Base-by-base conservation (phyloP, 2,329 filamentous ascomycete species). In the Colletotrichum nymphaeae region DNA sequence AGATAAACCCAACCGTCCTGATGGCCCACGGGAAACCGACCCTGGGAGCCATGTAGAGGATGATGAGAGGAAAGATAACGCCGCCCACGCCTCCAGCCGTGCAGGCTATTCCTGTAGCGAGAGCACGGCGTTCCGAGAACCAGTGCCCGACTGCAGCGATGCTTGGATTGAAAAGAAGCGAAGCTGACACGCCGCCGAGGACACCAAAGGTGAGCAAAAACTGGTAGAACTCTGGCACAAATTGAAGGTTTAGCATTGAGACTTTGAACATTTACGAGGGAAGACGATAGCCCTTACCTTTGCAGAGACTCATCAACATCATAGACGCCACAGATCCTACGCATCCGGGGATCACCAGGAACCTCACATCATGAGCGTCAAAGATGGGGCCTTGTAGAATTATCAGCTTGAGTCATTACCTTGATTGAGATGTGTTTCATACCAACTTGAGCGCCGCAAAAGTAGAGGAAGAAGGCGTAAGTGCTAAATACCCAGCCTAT, bases 401-500 rank as follows among this genome's bases (percentile, higher is more conserved):
- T 19, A n/a, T 65, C 7, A 67, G 60, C 22, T 14, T 24, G 3
- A 14, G 12, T 26, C 22, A 32, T 11, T 11, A 52, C 12, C 12
- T 14, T 49, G 16, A 9, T 49, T 9, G 12, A 5, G 14, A 42
- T 16, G 37, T 5, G 4, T 12, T 9, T 55, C 59, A 24, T 35
- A 74, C 81, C 93, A 55, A 93, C 89, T 78, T 94, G 91, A 1
- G 94, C 88, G 14, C 93, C 93, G 63, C 92, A 90, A 78, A 94
- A 92, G 79, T 94, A 93, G 16, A 91, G 86, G 52, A 94, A 84
- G 78, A 94, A 95, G 26, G 90, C 87, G 77, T 93, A 94, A 63
- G 93, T 84, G 75, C 91, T 89, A 76, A 94, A 93, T 69, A 95
- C 93, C 93, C 93, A 95, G 1, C 92, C 92, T 42, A 92, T 88